These are phyloP conservation scores for Striga asiatica DNA, from an alignment of 257 asterid genomes.

Conservation along the genomic window DNA sequence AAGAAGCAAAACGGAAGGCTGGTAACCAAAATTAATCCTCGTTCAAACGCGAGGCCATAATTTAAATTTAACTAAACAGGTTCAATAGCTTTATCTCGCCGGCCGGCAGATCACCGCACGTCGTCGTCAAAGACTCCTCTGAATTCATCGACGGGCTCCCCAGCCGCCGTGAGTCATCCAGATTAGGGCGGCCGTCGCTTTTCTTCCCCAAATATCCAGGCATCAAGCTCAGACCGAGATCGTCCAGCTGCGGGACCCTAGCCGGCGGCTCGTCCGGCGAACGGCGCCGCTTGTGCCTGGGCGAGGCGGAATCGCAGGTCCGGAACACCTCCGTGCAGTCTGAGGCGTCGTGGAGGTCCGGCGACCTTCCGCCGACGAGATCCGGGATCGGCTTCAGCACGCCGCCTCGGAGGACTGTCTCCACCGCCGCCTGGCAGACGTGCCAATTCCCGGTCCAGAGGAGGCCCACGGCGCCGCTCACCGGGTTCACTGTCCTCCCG, in stretches of 20 bases:
- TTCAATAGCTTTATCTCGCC: slow-evolving; percentile 36
- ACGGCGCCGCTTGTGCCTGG: neutral
- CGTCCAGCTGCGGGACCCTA: too few species aligned
- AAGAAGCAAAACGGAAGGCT: too few species aligned
- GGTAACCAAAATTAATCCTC: too few species aligned
- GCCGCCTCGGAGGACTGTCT: slow-evolving; percentile 41
- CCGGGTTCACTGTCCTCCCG: slow-evolving; percentile 57
- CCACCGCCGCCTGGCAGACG: slow-evolving; percentile 38
- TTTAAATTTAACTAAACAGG: slow-evolving; percentile 27
- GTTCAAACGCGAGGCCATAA: neutral
- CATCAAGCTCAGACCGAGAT: too few species aligned
- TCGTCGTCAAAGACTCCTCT: too few species aligned
- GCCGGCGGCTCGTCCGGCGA: too few species aligned
- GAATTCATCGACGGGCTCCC: neutral
- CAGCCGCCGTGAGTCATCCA: too few species aligned
- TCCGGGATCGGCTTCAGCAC: slow-evolving; percentile 20
- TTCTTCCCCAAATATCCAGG: too few species aligned
- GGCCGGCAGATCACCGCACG: too few species aligned
- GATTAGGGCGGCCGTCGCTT: too few species aligned
- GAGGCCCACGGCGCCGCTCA: slow-evolving; percentile 50
- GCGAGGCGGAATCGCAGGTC: neutral
- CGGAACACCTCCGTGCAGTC: neutral
- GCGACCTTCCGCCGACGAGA: neutral
- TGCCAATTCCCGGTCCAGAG: slow-evolving; percentile 40
- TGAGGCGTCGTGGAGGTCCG: too few species aligned